phyloP scores from a whole-genome alignment of 164 flowering plant species.

The Brasenia schreberi region DNA sequence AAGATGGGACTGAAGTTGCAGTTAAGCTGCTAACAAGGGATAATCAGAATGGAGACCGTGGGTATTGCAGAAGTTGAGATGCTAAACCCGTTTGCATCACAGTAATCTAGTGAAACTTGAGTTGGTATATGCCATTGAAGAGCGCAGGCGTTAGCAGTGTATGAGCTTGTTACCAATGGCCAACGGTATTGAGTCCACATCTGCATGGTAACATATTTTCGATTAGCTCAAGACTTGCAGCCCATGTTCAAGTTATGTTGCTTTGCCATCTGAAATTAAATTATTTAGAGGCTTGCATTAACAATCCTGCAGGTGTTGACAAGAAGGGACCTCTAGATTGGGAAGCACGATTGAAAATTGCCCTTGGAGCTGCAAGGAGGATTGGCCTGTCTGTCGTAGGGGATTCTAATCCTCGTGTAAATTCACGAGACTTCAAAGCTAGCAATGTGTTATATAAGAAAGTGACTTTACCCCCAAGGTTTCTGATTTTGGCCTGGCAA shows the following conservation, averaged over 20 bases:
- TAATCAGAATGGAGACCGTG: constrained; percentile 70
- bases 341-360: constrained; percentile 91
- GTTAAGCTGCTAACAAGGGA: constrained; percentile 75
- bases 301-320: too few species aligned
- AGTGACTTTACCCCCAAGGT: constrained; percentile 93
- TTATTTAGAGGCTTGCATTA: too few species aligned
- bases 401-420: constrained; percentile 96
- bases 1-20: constrained; percentile 68
- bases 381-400: constrained; percentile 92
- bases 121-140: constrained; percentile 90
- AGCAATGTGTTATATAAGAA: constrained; percentile 81
- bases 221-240: too few species aligned
- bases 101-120: constrained; percentile 89
- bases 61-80: constrained; percentile 98
- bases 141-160: constrained; percentile 69
- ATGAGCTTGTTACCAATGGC: too few species aligned
- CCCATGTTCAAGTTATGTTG: too few species aligned
- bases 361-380: constrained; percentile 97
- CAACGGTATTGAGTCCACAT: too few species aligned
- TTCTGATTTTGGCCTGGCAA: constrained; percentile 95
- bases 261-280: too few species aligned
- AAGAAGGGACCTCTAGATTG: constrained; percentile 63
- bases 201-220: too few species aligned
- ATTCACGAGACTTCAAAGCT: constrained; percentile 95
- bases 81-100: constrained; percentile 92